Percentiles rank a stretch among this genome's conserved stretches.
Conservation (phyloP, 257 asterid species). For the Buddleja alternifolia region DNA sequence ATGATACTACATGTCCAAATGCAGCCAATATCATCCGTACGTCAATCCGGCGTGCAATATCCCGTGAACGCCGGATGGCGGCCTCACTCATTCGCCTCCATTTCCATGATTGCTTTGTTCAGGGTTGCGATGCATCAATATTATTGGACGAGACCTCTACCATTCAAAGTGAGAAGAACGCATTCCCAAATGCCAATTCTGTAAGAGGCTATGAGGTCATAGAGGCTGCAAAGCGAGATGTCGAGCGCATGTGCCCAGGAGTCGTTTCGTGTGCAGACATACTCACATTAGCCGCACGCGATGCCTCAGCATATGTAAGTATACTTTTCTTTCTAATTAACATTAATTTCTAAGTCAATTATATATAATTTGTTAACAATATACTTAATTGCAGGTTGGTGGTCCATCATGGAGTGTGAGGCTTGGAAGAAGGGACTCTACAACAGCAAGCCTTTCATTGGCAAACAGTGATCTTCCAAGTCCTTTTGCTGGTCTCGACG, state of each 20-base stretch:
- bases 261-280: conserved; percentile 56
- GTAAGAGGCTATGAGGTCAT: conserved; percentile 48
- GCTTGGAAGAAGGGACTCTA: conserved; percentile 52
- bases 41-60: conserved; percentile 36
- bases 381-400: conserved; percentile 43
- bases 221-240: conserved; percentile 41
- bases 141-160: conserved; percentile 41
- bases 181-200: conserved; percentile 35
- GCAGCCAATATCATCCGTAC: conserved; percentile 33
- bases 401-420: conserved; percentile 49
- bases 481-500: conserved; percentile 19
- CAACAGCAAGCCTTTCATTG: conserved; percentile 34
- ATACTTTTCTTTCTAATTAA: no score
- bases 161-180: conserved; percentile 42
- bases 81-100: conserved; percentile 54
- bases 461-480: conserved; percentile 43
- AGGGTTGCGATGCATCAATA: conserved; percentile 51
- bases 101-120: conserved; percentile 59
- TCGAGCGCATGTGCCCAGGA: conserved; percentile 48
- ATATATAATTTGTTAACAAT: no score
- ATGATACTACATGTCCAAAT: conserved; percentile 36
- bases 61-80: conserved; percentile 49
- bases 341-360: no score
- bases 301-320: conserved; percentile 47
- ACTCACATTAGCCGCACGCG: conserved; percentile 49